Evolutionary conservation across 2,329 filamentous ascomycete species (phyloP).

Genomic region (Colletotrichum sp.): DNA sequence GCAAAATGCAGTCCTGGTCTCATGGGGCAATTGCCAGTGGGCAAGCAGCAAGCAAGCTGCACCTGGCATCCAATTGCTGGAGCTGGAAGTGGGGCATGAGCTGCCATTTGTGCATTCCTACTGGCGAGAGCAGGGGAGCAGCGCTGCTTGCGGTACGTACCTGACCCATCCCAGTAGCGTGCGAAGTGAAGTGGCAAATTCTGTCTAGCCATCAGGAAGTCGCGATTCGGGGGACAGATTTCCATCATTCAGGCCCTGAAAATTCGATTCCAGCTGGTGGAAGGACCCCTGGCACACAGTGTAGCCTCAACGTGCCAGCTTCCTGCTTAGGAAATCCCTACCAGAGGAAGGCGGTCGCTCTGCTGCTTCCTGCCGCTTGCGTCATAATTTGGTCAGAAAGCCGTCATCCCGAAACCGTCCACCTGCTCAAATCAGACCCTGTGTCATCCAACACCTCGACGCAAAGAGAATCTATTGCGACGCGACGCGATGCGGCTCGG

Average conservation of each 20-base stretch:
- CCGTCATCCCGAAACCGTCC: neutral
- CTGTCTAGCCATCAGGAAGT: neutral
- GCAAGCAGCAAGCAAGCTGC: too few relatives aligned
- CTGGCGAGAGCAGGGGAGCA: too few relatives aligned
- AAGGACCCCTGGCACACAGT: neutral
- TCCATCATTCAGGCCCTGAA: neutral
- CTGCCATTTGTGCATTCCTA: too few relatives aligned
- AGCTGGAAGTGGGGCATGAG: neutral
- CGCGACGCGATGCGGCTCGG: neutral
- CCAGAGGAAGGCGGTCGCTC: neutral
- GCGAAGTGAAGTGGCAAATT: neutral
- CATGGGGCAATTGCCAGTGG: neutral
- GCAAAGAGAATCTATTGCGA: neutral
- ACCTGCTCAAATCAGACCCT: neutral
- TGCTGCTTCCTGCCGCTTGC: neutral
- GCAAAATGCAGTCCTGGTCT: neutral
- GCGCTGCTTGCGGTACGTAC: neutral
- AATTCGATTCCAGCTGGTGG: neutral
- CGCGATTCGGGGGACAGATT: neutral
- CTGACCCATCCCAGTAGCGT: fast-evolving
- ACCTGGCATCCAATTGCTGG: neutral
- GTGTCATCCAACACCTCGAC: neutral
- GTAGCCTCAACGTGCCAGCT: neutral
- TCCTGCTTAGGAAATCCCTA: too few relatives aligned
- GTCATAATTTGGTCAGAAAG: neutral